These are phyloP conservation scores for Saksenaea vasiformis DNA, from an alignment of 371 early-diverging fungal genomes.

Conservation along the genomic window DNA sequence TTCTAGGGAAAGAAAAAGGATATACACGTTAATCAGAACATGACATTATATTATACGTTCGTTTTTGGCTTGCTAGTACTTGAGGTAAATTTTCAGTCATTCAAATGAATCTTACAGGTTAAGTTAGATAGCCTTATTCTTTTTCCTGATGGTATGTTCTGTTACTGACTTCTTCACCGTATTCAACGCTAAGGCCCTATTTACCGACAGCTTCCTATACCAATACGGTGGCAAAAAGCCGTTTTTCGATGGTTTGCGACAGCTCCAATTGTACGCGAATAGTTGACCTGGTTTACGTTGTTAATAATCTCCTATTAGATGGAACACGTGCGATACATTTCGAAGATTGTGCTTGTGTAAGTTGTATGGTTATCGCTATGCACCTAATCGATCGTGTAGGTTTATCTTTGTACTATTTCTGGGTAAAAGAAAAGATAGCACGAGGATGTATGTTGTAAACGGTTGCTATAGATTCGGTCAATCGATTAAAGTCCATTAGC, in stretches of 20 bases:
- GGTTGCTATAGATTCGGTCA: slow-evolving; percentile 53
- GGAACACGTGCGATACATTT: slow-evolving; percentile 44
- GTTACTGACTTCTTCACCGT: neutral
- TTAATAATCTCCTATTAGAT: slow-evolving; percentile 23
- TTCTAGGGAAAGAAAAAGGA: too few species aligned
- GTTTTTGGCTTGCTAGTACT: slow-evolving; percentile 38
- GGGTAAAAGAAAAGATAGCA: slow-evolving; percentile 36
- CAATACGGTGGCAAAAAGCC: slow-evolving; percentile 54
- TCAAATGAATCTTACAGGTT: neutral
- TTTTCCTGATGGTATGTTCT: slow-evolving; percentile 37
- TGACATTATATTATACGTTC: slow-evolving; percentile 50
- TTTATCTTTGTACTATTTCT: slow-evolving; percentile 62
- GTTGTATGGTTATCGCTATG: slow-evolving; percentile 1
- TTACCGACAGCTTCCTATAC: slow-evolving; percentile 50
- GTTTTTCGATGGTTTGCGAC: slow-evolving; percentile 52
- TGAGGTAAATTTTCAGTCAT: slow-evolving; percentile 33
- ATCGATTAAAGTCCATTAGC: slow-evolving; percentile 55
- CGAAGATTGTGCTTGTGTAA: slow-evolving; percentile 61
- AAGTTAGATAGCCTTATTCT: slow-evolving; percentile 44
- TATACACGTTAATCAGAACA: slow-evolving; percentile 3
- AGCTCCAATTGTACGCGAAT: slow-evolving; percentile 33
- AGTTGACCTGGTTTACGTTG: neutral
- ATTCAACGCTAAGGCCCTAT: neutral
- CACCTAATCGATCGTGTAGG: slow-evolving; percentile 13
- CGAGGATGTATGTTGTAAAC: neutral